Evolutionary conservation across 2,329 filamentous ascomycete species (phyloP).

Genomic region (Penicillium oxalicum): DNA sequence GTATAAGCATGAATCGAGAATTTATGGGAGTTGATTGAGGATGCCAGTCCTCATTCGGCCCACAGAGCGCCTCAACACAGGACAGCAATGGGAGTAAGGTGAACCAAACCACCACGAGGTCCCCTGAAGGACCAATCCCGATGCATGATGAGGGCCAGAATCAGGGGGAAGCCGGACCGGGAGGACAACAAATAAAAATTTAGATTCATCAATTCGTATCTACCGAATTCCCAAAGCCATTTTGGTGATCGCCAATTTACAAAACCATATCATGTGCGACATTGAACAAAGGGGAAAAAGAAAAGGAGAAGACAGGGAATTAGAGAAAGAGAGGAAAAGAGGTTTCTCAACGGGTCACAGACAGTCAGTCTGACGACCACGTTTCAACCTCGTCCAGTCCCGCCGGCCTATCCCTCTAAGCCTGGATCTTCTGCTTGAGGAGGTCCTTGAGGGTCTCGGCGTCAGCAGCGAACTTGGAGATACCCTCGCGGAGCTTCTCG

Average conservation of each 20-base stretch:
- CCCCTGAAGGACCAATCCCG: no score
- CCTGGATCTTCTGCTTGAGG: constrained; percentile 75
- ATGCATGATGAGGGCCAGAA: no score
- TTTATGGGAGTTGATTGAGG: no score
- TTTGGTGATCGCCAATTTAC: constrained; percentile 24
- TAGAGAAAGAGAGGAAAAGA: no score
- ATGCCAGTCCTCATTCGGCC: no score
- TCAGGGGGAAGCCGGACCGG: no score
- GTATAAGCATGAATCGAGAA: no score
- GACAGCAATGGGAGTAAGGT: no score
- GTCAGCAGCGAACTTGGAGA: constrained; percentile 98
- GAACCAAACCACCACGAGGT: no score
- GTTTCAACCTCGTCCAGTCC: neutral
- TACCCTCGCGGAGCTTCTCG: constrained; percentile 98
- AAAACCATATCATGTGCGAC: constrained; percentile 2
- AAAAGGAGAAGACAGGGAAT: constrained; percentile 8
- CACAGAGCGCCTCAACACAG: no score
- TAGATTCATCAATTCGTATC: constrained; percentile 26
- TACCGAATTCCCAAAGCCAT: constrained; percentile 20
- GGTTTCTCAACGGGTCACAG: no score
- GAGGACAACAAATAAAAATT: constrained; percentile 1
- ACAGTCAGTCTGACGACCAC: neutral
- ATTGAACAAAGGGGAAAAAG: constrained; percentile 8
- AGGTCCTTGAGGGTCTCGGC: constrained; percentile 90
- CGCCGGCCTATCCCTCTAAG: constrained; percentile 21